Evolutionary conservation across 495 filamentous ascomycete genomes (phyloP), one percentile per base, ranked within the genome.

Genomic region (Xanthoparmelia taractica): DNA sequence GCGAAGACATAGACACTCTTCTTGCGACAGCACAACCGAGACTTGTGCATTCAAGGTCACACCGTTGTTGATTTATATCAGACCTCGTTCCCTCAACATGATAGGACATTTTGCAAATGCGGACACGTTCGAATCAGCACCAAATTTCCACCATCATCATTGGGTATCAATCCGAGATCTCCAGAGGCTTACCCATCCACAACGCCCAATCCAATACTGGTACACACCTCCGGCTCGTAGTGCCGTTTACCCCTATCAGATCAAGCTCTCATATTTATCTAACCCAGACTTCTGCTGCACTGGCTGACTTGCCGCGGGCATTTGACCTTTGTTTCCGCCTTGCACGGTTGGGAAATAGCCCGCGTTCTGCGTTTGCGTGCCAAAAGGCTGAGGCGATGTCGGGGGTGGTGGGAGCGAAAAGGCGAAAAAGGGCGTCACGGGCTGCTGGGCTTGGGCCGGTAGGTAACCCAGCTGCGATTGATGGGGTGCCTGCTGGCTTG

Each of bases 241-340:
- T 13, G 10, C n/a, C 63, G 12, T 61, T 4, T n/a, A n/a, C 10
- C 43, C n/a, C 13, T 4, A 33, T 74, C 71, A 95, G 63, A 95
- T 70, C 67, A 95, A 76, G 73, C 90, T 94, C 68, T 90, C 86
- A 68, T 90, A 95, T 68, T 86, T 87, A 72, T 91, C 89, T 70
- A 95, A 75, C 11, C 88, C 89, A 33, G 72, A 75, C 68, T 80
- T 84, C 64, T 83, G 77, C 50, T 75, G 73, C 59, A 74, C 74
- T 37, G 74, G 69, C 56, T 48, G 61, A 59, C 66, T 59, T 1
- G 57, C 40, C 13, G 17, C 67, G 23, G 79, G 65, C 75, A 77
- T 65, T 48, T 52, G 34, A 65, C 57, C 67, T 37, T 62, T 47
- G n/a, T 59, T 58, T 67, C 71, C 31, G 59, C 48, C 23, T 31